Conservation (phyloP, 2,329 filamentous ascomycete genomes). For the Thelonectria discophora region DNA sequence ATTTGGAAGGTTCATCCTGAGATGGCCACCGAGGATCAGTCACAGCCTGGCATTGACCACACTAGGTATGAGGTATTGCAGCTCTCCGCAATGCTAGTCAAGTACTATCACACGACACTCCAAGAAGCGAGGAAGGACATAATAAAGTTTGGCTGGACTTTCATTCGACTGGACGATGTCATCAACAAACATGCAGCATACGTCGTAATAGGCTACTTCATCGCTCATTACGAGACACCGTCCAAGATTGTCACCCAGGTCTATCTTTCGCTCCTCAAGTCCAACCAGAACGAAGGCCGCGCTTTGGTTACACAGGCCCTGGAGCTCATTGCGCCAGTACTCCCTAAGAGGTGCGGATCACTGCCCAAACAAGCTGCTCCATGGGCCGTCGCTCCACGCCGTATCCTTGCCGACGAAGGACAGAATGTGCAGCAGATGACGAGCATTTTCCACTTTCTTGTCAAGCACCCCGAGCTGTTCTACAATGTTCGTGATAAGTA, state of each 20-base stretch:
- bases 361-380: conserved; percentile 76
- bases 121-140: conserved; percentile 96
- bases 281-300: conserved; percentile 94
- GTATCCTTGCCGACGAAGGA: conserved; percentile 91
- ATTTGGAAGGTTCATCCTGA: conserved; percentile 92
- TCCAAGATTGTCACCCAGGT: conserved; percentile 96
- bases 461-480: conserved; percentile 90
- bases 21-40: conserved; percentile 83
- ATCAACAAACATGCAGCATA: conserved; percentile 99
- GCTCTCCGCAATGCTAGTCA: conserved; percentile 92
- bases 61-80: conserved; percentile 96
- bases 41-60: conserved; percentile 89
- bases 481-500: conserved; percentile 96
- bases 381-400: conserved; percentile 90
- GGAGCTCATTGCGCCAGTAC: conserved; percentile 92
- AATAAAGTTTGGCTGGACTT: conserved; percentile 99
- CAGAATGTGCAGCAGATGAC: conserved; percentile 96
- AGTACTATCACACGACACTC: conserved; percentile 88
- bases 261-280: conserved; percentile 88
- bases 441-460: conserved; percentile 96
- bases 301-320: conserved; percentile 92
- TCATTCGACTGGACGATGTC: conserved; percentile 96
- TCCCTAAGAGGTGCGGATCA: conserved; percentile 82
- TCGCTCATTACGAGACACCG: conserved; percentile 94
- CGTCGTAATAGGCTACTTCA: conserved; percentile 96